Base-by-base conservation (phyloP, 73 alveolate species). In the Stentor coeruleus region DNA sequence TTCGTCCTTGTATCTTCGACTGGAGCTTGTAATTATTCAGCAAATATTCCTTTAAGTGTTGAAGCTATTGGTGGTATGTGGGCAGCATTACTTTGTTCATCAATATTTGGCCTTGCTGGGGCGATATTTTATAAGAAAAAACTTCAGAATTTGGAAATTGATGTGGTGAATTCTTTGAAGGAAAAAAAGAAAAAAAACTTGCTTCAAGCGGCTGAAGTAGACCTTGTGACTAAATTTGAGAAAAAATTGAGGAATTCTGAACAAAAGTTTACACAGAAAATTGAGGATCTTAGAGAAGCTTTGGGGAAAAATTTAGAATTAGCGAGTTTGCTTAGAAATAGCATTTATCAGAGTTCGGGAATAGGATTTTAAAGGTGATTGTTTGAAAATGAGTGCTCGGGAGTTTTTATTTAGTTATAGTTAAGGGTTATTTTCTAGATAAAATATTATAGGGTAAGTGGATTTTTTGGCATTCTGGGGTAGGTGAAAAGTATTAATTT, bases 171-270 rank as follows among this genome's bases (percentile, higher is more conserved):
- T 33, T 28, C 20, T 20, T 28, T 37, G 26, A 1, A 1, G 15
- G 2, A 14, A 28, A 14, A 20, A 20, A 66, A 66, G n/a, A 26
- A 26, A 26, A 14, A 28, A 28, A 40, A 66, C 37, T 11, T 20
- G n/a, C n/a, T 28, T 28, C 20, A 20, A 66, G 79, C 79, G 36
- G 79, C 79, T 66, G 79, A 66, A 40, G 33, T 66, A 26, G 79
- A 66, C 41, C 37, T 66, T 20, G 33, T 66, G n/a, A 28, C 79
- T 26, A 66, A 66, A 33, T 66, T 66, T 66, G 79, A 66, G 33
- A 66, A 31, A 66, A 66, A 28, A 28, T 66, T 66, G 33, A 31
- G 39, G 0, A 31, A 31, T 2, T 66, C 79, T 11, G 79, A 66
- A 66, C 79, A 66, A 33, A 66, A 66, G 33, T 26, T 66, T 20